Percentiles rank a stretch among this genome's conserved stretches.
Evolutionary conservation across 2,329 filamentous ascomycete genomes (phyloP).

Genomic region (Fusarium sambucinum): DNA sequence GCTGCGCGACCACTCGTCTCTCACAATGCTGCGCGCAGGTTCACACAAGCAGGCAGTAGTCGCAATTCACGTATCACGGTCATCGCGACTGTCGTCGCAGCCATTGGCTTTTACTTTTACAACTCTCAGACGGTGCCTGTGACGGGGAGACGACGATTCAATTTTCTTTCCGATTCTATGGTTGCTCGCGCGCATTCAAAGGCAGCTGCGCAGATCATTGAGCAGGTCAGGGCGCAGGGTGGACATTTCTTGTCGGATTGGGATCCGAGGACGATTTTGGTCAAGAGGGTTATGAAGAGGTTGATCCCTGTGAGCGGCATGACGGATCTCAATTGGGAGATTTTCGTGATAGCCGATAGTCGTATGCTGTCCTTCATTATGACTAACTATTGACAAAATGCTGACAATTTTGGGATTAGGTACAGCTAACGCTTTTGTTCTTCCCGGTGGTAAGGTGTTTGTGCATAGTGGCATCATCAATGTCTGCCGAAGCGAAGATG

Average conservation of each 20-base stretch:
- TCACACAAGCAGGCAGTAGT: constrained; percentile 47
- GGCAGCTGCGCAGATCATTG: constrained; percentile 59
- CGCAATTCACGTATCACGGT: constrained; percentile 55
- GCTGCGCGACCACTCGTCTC: constrained; percentile 52
- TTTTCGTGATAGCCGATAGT: constrained; percentile 78
- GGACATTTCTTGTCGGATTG: constrained; percentile 68
- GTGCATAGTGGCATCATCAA: constrained; percentile 79
- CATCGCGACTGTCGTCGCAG: constrained; percentile 57
- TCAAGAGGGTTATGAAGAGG: constrained; percentile 73
- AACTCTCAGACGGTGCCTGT: constrained; percentile 81
- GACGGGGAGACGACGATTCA: constrained; percentile 79
- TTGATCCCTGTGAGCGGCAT: constrained; percentile 76
- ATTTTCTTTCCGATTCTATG: constrained; percentile 69
- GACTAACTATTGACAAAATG: background rate
- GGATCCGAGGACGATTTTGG: constrained; percentile 68
- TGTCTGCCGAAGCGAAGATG: constrained; percentile 75
- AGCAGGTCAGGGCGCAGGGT: constrained; percentile 64
- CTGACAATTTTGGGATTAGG: constrained; percentile 45
- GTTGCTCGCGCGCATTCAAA: constrained; percentile 59
- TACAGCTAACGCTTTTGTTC: constrained; percentile 79
- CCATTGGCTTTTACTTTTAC: constrained; percentile 70
- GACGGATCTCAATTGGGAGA: constrained; percentile 72
- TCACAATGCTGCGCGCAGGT: constrained; percentile 42
- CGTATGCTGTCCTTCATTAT: constrained; percentile 50
- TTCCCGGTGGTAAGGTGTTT: constrained; percentile 84